Conservation (phyloP, 2,329 filamentous ascomycete genomes). For the Microsporum ferrugineum region DNA sequence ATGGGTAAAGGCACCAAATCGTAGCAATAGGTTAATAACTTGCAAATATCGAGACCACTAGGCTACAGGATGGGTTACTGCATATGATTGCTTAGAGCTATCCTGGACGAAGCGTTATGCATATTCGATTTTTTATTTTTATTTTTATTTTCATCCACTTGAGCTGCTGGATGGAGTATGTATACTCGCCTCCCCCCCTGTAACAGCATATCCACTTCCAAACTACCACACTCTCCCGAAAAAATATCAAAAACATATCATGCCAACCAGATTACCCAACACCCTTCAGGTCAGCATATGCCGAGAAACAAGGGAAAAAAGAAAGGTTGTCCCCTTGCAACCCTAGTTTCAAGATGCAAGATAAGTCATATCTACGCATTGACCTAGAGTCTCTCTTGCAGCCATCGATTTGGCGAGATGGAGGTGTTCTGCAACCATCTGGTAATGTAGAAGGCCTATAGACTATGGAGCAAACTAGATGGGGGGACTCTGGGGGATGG, state of each 20-base stretch:
- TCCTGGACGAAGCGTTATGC: too few species aligned
- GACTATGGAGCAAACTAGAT: not conserved
- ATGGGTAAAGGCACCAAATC: too few species aligned
- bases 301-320: not conserved
- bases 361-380: not conserved
- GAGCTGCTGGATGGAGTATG: not conserved
- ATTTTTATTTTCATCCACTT: not conserved
- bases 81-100: too few species aligned
- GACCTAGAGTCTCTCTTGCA: not conserved
- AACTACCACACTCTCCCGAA: not conserved
- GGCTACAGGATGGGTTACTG: too few species aligned
- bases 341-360: not conserved
- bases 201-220: not conserved
- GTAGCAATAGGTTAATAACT: too few species aligned
- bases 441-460: not conserved
- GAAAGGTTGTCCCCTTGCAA: not conserved
- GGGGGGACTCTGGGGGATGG: not conserved
- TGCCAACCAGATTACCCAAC: not conserved
- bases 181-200: not conserved
- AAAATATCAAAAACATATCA: not conserved
- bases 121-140: not conserved
- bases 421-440: not conserved
- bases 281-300: not conserved
- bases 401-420: not conserved
- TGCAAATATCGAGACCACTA: too few species aligned